Percentiles rank a stretch among this genome's conserved stretches.
Evolutionary conservation across 2,329 filamentous ascomycete genomes (phyloP).

Genomic region (Fusarium guadeloupense): DNA sequence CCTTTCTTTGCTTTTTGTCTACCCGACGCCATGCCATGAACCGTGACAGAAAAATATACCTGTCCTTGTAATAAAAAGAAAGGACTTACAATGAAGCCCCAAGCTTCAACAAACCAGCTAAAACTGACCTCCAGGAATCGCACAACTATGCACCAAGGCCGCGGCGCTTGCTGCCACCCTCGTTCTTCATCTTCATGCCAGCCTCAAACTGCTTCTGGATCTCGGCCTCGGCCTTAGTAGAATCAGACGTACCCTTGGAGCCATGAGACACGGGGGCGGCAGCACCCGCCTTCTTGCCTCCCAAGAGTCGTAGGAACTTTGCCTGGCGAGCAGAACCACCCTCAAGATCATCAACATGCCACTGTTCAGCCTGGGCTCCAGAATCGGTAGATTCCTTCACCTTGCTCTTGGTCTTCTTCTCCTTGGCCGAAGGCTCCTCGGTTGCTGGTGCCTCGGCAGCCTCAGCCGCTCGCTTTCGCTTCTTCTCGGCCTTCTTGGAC

Average conservation of each 20-base stretch:
- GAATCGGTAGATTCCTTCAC: slow-evolving; percentile 21
- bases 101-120: not conserved
- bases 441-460: slow-evolving; percentile 23
- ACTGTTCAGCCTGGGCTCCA: slow-evolving; percentile 52
- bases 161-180: slow-evolving; percentile 58
- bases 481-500: slow-evolving; percentile 50
- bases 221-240: slow-evolving; percentile 58
- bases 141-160: slow-evolving; percentile 61
- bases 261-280: slow-evolving; percentile 33
- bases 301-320: slow-evolving; percentile 67
- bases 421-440: slow-evolving; percentile 33
- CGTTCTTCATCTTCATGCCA: slow-evolving; percentile 66
- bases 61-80: slow-evolving; percentile 13
- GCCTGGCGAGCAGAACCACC: slow-evolving; percentile 61
- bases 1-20: slow-evolving; percentile 40
- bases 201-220: slow-evolving; percentile 66
- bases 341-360: slow-evolving; percentile 63
- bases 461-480: slow-evolving; percentile 47
- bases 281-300: slow-evolving; percentile 58
- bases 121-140: not conserved
- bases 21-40: slow-evolving; percentile 42
- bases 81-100: slow-evolving; percentile 5
- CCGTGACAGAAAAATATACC: slow-evolving; percentile 20
- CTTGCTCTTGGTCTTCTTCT: slow-evolving; percentile 39
- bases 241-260: slow-evolving; percentile 46